Percentiles rank a stretch among this genome's conserved stretches.
Conservation (phyloP, 371 early-diverging fungal genomes). For the Syncephalastrum racemosum region DNA sequence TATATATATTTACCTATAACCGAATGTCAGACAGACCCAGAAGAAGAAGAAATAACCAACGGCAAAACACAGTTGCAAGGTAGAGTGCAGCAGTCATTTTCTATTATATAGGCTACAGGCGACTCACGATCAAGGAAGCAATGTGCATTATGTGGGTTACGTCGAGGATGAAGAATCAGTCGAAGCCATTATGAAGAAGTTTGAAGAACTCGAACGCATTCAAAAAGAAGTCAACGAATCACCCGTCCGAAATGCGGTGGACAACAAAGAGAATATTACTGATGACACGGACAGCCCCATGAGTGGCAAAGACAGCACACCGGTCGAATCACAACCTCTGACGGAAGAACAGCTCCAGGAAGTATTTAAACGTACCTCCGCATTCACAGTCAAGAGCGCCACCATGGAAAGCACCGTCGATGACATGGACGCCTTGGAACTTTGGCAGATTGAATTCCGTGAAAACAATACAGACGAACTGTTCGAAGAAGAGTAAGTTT, state of each 20-base stretch:
- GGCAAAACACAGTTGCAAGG: slow-evolving; percentile 29
- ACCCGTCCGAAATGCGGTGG: neutral
- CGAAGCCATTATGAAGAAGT: slow-evolving; percentile 95
- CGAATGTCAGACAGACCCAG: slow-evolving; percentile 45
- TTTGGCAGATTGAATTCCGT: slow-evolving; percentile 74
- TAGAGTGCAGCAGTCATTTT: slow-evolving; percentile 11
- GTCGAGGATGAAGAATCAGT: slow-evolving; percentile 95
- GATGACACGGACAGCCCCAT: slow-evolving; percentile 1
- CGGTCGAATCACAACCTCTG: slow-evolving; percentile 33
- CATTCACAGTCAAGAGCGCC: slow-evolving; percentile 82
- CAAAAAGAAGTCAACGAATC: slow-evolving; percentile 65
- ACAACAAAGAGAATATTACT: slow-evolving; percentile 6
- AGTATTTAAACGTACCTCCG: slow-evolving; percentile 85
- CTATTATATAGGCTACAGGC: neutral
- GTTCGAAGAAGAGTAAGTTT: slow-evolving; percentile 78
- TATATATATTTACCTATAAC: neutral
- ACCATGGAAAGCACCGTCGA: slow-evolving; percentile 60
- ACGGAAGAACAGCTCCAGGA: slow-evolving; percentile 85
- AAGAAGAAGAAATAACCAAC: slow-evolving; percentile 37
- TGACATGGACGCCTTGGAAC: slow-evolving; percentile 72
- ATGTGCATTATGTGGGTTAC: slow-evolving; percentile 92
- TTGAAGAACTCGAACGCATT: slow-evolving; percentile 89
- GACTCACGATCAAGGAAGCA: slow-evolving; percentile 44
- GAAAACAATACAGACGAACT: slow-evolving; percentile 67
- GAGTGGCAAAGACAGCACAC: slow-evolving; percentile 7